Evolutionary conservation across 1,284 basidiomycete genomes (phyloP), one percentile per base, ranked within the genome.

Genomic region (Ganoderma sinense): DNA sequence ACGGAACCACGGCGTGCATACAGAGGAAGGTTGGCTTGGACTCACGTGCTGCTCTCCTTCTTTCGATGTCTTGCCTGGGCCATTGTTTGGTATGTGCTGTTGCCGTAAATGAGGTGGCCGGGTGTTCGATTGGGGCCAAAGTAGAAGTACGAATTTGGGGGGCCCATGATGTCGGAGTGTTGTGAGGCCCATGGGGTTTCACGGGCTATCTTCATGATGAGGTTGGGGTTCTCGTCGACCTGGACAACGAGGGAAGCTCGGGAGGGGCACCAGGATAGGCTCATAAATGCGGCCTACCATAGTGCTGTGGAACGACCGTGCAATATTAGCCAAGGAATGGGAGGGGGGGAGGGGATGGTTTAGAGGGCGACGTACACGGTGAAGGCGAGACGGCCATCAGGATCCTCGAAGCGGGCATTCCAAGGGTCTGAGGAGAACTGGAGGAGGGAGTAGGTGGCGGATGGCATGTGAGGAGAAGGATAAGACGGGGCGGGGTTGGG

Each of bases 41-140:
- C 90, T 69, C 81, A 92, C 91, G 84, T 82, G 84, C 88, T 91
- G 18, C 82, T 82, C 48, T 89, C 87, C 69, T 84, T 84, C 75
- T 88, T 91, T 69, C 86, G 87, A 61, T 86, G 82, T 51, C 90
- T 78, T 62, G 87, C 84, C 71, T 85, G 83, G 0, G 80, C 76
- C 91, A 94, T 93, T 5, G 85, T 82, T 41, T 85, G 79, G 36
- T 84, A 84, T 29, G 82, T 81, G 69, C 87, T 88, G 71, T 90
- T 91, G 6, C 92, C 92, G 71, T 92, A 94, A 48, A 87, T 85
- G 51, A 93, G 79, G 74, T 88, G 88, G 8, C 92, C 92, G 5
- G 87, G 85, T 2, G 84, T 76, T 62, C 83, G 85, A 60, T 82
- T 82, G 8, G 92, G 91, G 0, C 92, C 92, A 70, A 94, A 89